Percentiles rank a stretch among this genome's conserved stretches.
Conservation (phyloP, 768 basidiomycete genomes). For the Termitomyces sp. region DNA sequence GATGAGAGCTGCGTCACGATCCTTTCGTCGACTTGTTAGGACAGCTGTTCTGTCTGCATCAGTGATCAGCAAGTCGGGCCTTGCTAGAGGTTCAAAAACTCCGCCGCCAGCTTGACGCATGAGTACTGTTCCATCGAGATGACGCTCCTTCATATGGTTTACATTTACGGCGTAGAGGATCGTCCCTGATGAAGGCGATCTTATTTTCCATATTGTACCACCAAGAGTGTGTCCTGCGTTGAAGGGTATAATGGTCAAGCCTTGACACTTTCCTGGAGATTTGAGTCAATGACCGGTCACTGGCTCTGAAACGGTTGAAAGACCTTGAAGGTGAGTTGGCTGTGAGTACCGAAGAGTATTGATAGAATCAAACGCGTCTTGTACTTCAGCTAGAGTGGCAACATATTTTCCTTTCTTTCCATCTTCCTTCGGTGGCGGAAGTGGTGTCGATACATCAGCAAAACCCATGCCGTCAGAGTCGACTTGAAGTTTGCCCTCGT, state of each 20-base stretch:
- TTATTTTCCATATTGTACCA: slow-evolving; percentile 97
- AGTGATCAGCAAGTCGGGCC: slow-evolving; percentile 92
- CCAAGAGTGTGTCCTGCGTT: slow-evolving; percentile 94
- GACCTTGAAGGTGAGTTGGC: slow-evolving; percentile 92
- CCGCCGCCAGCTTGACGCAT: slow-evolving; percentile 70
- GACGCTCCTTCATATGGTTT: slow-evolving; percentile 95
- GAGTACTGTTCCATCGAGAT: slow-evolving; percentile 90
- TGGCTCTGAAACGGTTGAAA: slow-evolving; percentile 12
- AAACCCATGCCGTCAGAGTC: slow-evolving; percentile 21
- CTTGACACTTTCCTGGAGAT: slow-evolving; percentile 82
- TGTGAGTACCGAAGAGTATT: slow-evolving; percentile 94
- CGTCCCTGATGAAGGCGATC: slow-evolving; percentile 95
- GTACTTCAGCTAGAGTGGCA: slow-evolving; percentile 77
- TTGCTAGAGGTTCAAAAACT: slow-evolving; percentile 78
- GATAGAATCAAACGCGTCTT: slow-evolving; percentile 88
- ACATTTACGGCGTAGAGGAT: slow-evolving; percentile 92
- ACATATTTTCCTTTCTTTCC: slow-evolving; percentile 53
- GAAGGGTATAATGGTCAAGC: slow-evolving; percentile 91
- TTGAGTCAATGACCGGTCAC: slow-evolving; percentile 2
- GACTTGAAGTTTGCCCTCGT: slow-evolving; percentile 18
- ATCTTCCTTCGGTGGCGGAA: slow-evolving; percentile 20
- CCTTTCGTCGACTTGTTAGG: slow-evolving; percentile 83
- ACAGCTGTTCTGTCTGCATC: slow-evolving; percentile 83
- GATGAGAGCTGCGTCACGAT: slow-evolving; percentile 84
- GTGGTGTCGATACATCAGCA: slow-evolving; percentile 21